phyloP scores from a whole-genome alignment of 805 yeast genomes.

The Suhomyces faveliae region DNA sequence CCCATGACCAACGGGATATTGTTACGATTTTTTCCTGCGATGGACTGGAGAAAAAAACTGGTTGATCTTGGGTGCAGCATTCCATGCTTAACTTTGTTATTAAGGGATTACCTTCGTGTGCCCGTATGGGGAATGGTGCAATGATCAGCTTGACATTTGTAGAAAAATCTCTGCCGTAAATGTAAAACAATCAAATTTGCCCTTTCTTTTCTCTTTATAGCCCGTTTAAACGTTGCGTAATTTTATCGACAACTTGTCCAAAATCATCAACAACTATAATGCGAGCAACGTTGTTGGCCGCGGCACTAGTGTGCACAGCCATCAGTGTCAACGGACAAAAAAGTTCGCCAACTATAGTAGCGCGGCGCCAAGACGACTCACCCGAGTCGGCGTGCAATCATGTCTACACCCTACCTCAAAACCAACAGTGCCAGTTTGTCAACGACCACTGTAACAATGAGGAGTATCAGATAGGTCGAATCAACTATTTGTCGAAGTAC shows the following conservation, averaged over 20 bases:
- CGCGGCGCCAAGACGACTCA: neutral
- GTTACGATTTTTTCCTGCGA: slow-evolving; percentile 46
- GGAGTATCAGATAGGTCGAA: slow-evolving; percentile 28
- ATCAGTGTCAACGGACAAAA: neutral
- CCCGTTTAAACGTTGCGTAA: no score
- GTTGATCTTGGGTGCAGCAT: slow-evolving; percentile 76
- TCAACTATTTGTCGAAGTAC: slow-evolving; percentile 38
- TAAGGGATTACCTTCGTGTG: slow-evolving; percentile 74
- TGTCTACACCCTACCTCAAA: slow-evolving; percentile 5
- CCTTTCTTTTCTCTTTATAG: neutral
- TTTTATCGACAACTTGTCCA: neutral
- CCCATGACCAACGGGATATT: slow-evolving; percentile 68
- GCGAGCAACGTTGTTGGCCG: neutral
- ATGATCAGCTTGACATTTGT: slow-evolving; percentile 40
- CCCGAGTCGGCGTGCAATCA: neutral
- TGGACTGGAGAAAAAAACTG: slow-evolving; percentile 61
- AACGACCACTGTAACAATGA: slow-evolving; percentile 29
- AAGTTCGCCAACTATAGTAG: neutral
- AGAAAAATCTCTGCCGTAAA: neutral
- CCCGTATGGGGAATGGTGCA: slow-evolving; percentile 73
- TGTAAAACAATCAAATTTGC: neutral
- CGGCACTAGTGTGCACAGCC: neutral
- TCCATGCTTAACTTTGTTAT: slow-evolving; percentile 53
- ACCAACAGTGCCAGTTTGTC: slow-evolving; percentile 35
- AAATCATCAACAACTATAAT: neutral